Evolutionary conservation across 108 stramenopile species (phyloP), one percentile per base, ranked within the genome.

Genomic region (Cyclotella baltica): DNA sequence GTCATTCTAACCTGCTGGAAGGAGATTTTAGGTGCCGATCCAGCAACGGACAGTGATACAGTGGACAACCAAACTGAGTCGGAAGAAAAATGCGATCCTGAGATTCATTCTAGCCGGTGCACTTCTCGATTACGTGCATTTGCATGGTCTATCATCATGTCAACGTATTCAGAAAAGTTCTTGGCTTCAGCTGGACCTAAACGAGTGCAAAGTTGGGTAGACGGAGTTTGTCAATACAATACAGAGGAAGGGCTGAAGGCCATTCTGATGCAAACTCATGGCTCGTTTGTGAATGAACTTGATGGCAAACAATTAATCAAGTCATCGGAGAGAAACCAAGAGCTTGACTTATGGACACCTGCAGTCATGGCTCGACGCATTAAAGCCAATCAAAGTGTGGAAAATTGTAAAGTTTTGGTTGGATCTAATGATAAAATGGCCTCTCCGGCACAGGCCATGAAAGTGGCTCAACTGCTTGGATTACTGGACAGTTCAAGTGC

Each of bases 351-450:
- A 30, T 90, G 88, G 87, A 75, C 76, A 65, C 84, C 85, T 0
- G 65, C 63, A 1, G 33, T 37, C 52, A 87, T 90, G 86, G 87
- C 88, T 37, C 51, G 78, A 47, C 78, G 82, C 22, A 78, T 90
- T 43, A 25, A 52, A 27, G 29, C 31, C 33, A 35, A 36, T 58
- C n/a, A 25, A 34, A 72, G 52, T 13, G 63, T 65, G 0, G 51
- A 70, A 33, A 25, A 37, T 6, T 75, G 58, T 34, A 71, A 47
- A 68, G 46, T 87, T 40, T 63, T 83, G 28, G 87, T 90, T 2
- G 89, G 89, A 18, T 78, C 80, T 18, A 30, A 83, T 22, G 89
- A 90, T 73, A 61, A 67, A n/a, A 84, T 90, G 78, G 78, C 87
- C 31, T 78, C 87, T 29, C 47, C 76, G 19, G 56, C 52, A 0